These are phyloP conservation scores for Flueggea neowawraea DNA, from an alignment of 441 rosid genomes.

Conservation along the genomic window DNA sequence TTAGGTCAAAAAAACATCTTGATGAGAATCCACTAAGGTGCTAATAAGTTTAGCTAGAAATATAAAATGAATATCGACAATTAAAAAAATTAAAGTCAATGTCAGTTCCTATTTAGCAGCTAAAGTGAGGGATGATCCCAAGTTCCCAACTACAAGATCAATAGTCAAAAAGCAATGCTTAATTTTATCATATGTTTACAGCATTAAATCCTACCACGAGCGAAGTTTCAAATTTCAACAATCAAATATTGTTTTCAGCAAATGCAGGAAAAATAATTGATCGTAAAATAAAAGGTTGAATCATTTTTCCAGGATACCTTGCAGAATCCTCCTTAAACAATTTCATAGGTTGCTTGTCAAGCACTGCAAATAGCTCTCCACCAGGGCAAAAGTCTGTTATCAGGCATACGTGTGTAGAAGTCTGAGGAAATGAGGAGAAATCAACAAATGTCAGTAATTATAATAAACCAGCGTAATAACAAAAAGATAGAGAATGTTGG, in stretches of 20 bases:
- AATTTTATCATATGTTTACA: too few species aligned
- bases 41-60: too few species aligned
- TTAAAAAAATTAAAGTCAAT: too few species aligned
- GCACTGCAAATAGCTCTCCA: constrained; percentile 92
- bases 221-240: neutral
- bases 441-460: constrained; percentile 5
- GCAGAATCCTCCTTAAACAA: constrained; percentile 83
- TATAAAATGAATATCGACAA: too few species aligned
- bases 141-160: too few species aligned
- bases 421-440: constrained; percentile 50
- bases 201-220: too few species aligned
- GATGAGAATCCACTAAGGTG: too few species aligned
- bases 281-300: neutral
- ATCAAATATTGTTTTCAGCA: neutral
- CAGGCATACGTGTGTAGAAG: constrained; percentile 92
- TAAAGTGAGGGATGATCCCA: too few species aligned
- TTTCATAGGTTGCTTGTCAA: constrained; percentile 96
- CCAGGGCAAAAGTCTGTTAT: constrained; percentile 98
- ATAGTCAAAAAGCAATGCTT: too few species aligned
- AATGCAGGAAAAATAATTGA: neutral
- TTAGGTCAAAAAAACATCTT: too few species aligned
- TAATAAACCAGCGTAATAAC: constrained; percentile 2
- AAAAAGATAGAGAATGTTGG: neutral
- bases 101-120: too few species aligned
- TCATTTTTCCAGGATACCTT: constrained; percentile 38